Base-by-base conservation (phyloP, 345 rosid genomes). In the Aquilaria yunnanensis region DNA sequence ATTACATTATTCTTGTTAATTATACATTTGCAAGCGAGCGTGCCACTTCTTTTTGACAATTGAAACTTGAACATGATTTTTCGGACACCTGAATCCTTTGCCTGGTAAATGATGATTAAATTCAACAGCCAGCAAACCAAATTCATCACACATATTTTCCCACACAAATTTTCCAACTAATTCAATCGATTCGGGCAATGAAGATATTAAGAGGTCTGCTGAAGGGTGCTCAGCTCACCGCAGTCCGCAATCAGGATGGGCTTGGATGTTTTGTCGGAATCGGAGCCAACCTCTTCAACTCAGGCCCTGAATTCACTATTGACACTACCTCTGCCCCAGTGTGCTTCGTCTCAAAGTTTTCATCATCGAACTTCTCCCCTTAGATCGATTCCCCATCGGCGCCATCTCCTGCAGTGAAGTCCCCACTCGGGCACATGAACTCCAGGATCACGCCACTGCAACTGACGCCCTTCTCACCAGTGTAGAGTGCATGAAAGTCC, bases 341-440 rank as follows among this genome's bases (percentile, higher is more conserved):
- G 62, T 88, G 92, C 74, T 83, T 85, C 83, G 54, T 75, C 0
- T n/a, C 2, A 59, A 88, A 88, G 67, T 85, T 83, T 74, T 87
- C 91, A 6, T 88, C 89, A 0, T 75, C 77, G 33, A 88, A 83
- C 75, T 77, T 88, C 1, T 52, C 2, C 0, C 89, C 90, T 60
- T 88, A 82, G 74, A 88, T 85, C 1, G 96, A 83, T 31, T 88
- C 92, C 0, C 92, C 96, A 51, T 88, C 85, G 29, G 81, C 81
- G 3, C 89, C 96, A 57, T 85, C 80, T 13, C 88, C 83, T 2
- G 72, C 79, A 0, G 87, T 85, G 75, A 83, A 85, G 47, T 85
- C 95, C 1, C 87, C 92, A 3, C 89, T 89, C 54, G 81, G 96
- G 58, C 89, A 81, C 89, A 88, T 83, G 81, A 88, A 88, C 3